These are phyloP conservation scores for Rhodotorula sp. DNA, from an alignment of 1,284 basidiomycete species.

Conservation along the genomic window DNA sequence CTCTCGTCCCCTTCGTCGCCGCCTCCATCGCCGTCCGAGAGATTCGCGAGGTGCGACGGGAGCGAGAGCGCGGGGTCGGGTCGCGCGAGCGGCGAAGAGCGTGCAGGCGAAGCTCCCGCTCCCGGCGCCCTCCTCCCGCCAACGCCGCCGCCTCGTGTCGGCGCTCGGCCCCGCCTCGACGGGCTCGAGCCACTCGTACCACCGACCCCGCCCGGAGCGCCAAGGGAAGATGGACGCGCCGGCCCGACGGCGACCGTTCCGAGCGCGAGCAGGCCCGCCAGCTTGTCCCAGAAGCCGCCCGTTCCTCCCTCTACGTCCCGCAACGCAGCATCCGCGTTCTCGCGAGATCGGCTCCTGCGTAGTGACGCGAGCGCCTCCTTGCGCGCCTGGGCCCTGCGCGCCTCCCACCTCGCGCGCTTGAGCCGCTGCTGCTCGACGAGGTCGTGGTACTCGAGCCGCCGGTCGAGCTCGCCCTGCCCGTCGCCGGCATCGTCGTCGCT, in stretches of 20 bases:
- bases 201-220: not conserved
- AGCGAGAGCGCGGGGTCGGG: no score
- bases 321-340: not conserved
- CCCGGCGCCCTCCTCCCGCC: no score
- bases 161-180: no score
- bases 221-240: not conserved
- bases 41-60: no score
- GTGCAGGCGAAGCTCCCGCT: no score
- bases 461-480: not conserved
- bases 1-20: no score
- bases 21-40: no score
- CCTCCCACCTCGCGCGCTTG: conserved; percentile 19
- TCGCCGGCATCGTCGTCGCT: conserved; percentile 4
- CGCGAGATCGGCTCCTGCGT: not conserved
- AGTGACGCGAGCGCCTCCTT: not conserved
- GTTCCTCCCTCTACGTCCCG: no score
- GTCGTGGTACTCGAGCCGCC: conserved; percentile 20
- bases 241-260: conserved; percentile 1
- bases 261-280: conserved; percentile 7
- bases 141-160: no score
- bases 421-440: conserved; percentile 27
- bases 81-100: no score
- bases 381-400: not conserved
- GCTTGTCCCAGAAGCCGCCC: conserved; percentile 10
- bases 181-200: not conserved